Evolutionary conservation across 2,329 filamentous ascomycete genomes (phyloP).

Genomic region (Ophiocordyceps unilateralis): DNA sequence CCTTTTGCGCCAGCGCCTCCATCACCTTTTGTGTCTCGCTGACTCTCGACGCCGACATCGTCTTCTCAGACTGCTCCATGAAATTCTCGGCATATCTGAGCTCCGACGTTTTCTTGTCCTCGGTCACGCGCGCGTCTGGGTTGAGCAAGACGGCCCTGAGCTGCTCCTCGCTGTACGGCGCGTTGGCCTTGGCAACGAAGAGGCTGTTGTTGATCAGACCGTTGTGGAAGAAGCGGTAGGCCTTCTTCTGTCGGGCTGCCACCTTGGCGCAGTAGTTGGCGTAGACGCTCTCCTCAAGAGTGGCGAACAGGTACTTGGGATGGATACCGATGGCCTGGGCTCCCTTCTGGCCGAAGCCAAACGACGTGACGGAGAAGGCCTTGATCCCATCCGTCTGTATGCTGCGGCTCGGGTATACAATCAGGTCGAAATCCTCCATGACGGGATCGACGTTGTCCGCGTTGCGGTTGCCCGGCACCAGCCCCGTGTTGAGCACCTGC

Average conservation of each 20-base stretch:
- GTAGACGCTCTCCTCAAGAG: constrained; percentile 78
- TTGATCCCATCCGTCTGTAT: constrained; percentile 98
- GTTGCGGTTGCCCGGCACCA: constrained; percentile 94
- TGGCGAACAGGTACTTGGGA: constrained; percentile 86
- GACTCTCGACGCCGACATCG: constrained; percentile 26
- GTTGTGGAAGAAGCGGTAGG: constrained; percentile 97
- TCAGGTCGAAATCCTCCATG: constrained; percentile 96
- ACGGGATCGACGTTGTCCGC: constrained; percentile 92
- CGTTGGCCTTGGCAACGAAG: constrained; percentile 86
- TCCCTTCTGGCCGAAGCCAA: constrained; percentile 98
- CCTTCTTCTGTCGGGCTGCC: constrained; percentile 88
- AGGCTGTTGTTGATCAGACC: constrained; percentile 95
- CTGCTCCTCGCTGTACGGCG: constrained; percentile 79
- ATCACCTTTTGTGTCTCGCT: constrained; percentile 59
- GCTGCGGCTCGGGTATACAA: constrained; percentile 86
- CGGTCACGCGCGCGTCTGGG: constrained; percentile 69
- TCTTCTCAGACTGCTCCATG: constrained; percentile 46
- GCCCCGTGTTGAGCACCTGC: constrained; percentile 82
- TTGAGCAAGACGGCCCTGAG: constrained; percentile 83
- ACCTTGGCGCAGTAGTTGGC: constrained; percentile 74
- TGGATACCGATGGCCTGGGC: constrained; percentile 95
- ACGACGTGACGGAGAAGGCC: constrained; percentile 96
- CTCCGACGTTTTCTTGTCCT: constrained; percentile 73
- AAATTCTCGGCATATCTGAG: constrained; percentile 57
- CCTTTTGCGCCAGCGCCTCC: constrained; percentile 54